These are phyloP conservation scores for Thalassiosira exigua DNA, from an alignment of 352 stramenopile species.

Conservation along the genomic window DNA sequence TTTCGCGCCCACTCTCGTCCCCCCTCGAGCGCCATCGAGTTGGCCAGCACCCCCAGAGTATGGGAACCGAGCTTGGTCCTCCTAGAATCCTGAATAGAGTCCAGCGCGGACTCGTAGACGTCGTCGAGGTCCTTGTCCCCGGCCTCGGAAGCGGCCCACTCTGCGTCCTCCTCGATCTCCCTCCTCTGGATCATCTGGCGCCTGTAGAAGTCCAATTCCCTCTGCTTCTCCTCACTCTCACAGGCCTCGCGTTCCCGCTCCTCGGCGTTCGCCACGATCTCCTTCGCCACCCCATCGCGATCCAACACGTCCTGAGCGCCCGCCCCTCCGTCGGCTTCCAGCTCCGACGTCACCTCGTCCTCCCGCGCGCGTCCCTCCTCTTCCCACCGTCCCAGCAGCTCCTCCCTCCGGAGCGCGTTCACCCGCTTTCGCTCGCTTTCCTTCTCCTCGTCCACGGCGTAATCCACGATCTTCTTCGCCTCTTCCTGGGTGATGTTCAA, in stretches of 20 bases:
- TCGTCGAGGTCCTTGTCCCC: slow-evolving; percentile 16
- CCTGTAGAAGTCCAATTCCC: slow-evolving; percentile 25
- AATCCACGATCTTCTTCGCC: slow-evolving; percentile 27
- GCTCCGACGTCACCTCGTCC: not conserved
- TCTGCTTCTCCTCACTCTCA: not conserved
- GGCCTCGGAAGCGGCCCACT: not conserved
- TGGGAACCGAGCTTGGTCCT: slow-evolving; percentile 19
- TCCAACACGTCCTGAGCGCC: slow-evolving; percentile 15
- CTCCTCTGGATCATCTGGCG: not conserved
- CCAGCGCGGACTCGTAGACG: slow-evolving; percentile 20
- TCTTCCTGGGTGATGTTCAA: slow-evolving; percentile 19
- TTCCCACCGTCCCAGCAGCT: slow-evolving; percentile 24
- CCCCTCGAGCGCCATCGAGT: slow-evolving; percentile 45
- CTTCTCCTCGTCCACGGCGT: slow-evolving; percentile 32
- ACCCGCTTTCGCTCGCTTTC: not conserved
- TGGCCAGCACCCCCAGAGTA: slow-evolving; percentile 37
- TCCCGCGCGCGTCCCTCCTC: not conserved
- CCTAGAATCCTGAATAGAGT: slow-evolving; percentile 33
- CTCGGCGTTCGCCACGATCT: slow-evolving; percentile 17
- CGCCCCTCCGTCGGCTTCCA: not conserved
- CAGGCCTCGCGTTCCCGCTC: not conserved
- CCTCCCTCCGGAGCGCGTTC: slow-evolving; percentile 1
- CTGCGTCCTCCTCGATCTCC: not conserved
- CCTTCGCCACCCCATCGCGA: slow-evolving; percentile 12
- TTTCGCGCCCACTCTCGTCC: slow-evolving; percentile 16